These are phyloP conservation scores for Kalaharituber pfeilii DNA, from an alignment of 2,329 filamentous ascomycete species.

Conservation along the genomic window DNA sequence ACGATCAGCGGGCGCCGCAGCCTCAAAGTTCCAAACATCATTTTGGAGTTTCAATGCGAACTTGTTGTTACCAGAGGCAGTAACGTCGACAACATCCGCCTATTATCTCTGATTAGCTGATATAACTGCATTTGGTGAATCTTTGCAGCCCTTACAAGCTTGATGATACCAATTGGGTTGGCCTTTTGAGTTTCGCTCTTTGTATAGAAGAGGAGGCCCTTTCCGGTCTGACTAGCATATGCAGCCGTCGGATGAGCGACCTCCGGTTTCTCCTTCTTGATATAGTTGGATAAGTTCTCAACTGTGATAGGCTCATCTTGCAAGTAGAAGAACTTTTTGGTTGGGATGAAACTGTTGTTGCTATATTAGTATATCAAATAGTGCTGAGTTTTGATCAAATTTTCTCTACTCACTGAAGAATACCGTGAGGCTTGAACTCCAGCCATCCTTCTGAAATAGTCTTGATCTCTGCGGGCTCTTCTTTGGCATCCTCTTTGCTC, in stretches of 20 bases:
- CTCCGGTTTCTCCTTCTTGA: slow-evolving; percentile 74
- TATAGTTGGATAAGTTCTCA: slow-evolving; percentile 57
- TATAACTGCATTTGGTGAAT: not conserved
- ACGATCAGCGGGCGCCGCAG: slow-evolving; percentile 49
- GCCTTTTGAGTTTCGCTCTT: slow-evolving; percentile 71
- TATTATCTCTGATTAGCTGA: slow-evolving; percentile 23
- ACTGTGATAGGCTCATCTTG: slow-evolving; percentile 53
- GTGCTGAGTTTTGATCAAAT: not conserved
- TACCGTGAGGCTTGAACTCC: not conserved
- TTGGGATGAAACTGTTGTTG: slow-evolving; percentile 70
- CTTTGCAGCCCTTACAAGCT: slow-evolving; percentile 47
- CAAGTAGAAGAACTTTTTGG: slow-evolving; percentile 78
- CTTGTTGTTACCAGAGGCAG: slow-evolving; percentile 57
- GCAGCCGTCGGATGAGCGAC: slow-evolving; percentile 63
- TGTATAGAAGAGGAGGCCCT: slow-evolving; percentile 82
- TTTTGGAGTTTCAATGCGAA: slow-evolving; percentile 64
- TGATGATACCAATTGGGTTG: slow-evolving; percentile 63
- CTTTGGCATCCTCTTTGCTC: slow-evolving; percentile 24
- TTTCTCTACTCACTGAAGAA: slow-evolving; percentile 1
- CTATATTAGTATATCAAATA: too few relatives aligned
- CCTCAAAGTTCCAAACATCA: slow-evolving; percentile 94
- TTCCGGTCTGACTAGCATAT: slow-evolving; percentile 86
- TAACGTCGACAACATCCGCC: slow-evolving; percentile 52
- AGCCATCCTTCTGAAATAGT: slow-evolving; percentile 69
- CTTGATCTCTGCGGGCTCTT: slow-evolving; percentile 50